Percentiles rank a stretch among this genome's conserved stretches.
Evolutionary conservation across 2,329 filamentous ascomycete genomes (phyloP).

Genomic region (Fusarium sp.): DNA sequence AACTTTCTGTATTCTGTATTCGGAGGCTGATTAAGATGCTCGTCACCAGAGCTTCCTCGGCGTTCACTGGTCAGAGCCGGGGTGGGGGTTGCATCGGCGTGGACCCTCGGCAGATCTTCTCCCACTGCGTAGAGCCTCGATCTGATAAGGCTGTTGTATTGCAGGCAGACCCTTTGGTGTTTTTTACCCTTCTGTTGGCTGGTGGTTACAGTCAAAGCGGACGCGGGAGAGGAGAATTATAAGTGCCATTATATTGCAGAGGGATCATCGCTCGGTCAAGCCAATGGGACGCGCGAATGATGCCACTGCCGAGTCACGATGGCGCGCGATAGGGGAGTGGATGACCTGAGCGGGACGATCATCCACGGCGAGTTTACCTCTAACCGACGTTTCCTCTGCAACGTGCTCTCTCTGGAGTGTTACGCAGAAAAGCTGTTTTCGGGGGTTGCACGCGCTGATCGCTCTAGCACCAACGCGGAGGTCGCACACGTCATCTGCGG

Average conservation of each 20-base stretch:
- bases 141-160: conserved; percentile 32
- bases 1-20: neutral
- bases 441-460: conserved; percentile 18
- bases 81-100: conserved; percentile 17
- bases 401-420: conserved; percentile 4
- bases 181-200: neutral
- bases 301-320: conserved; percentile 28
- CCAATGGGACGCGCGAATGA: conserved; percentile 4
- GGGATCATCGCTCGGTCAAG: conserved; percentile 5
- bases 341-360: conserved; percentile 12
- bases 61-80: neutral
- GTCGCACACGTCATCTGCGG: conserved; percentile 25
- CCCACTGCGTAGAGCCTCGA: conserved; percentile 2
- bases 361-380: conserved; percentile 5
- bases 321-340: conserved; percentile 18
- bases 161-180: neutral
- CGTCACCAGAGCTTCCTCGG: conserved; percentile 1
- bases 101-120: conserved; percentile 29
- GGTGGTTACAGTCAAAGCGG: neutral
- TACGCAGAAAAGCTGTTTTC: neutral
- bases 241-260: conserved; percentile 2
- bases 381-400: neutral
- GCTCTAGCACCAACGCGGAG: conserved; percentile 9
- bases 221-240: no score
- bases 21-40: neutral